Conservation (phyloP, 441 rosid species). For the Erodium chrysanthum region DNA sequence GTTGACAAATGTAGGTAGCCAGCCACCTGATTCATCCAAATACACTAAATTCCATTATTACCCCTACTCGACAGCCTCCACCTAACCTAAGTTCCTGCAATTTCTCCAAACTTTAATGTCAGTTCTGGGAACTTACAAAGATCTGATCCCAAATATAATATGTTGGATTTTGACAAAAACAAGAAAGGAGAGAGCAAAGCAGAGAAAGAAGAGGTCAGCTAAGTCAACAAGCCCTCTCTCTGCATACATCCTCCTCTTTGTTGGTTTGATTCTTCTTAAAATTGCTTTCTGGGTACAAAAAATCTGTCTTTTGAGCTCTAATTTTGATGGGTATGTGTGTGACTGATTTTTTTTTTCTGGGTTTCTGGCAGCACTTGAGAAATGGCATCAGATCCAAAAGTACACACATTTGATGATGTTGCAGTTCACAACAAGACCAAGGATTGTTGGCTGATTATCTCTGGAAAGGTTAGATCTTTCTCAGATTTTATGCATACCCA, state of each 20-base stretch:
- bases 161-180: not conserved
- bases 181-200: not conserved
- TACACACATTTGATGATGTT: slow-evolving; percentile 54
- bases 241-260: not conserved
- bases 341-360: slow-evolving; percentile 16
- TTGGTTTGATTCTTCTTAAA: not conserved
- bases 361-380: slow-evolving; percentile 19
- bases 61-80: not conserved
- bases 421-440: slow-evolving; percentile 53
- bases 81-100: not conserved
- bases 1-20: not conserved
- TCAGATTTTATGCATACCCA: not conserved
- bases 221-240: not conserved
- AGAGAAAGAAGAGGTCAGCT: not conserved
- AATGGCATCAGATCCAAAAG: slow-evolving; percentile 61
- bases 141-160: not conserved
- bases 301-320: not conserved
- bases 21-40: too few relatives aligned
- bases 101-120: not conserved
- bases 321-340: slow-evolving; percentile 2
- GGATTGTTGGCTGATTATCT: slow-evolving; percentile 74
- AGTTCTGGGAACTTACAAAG: not conserved
- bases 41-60: not conserved
- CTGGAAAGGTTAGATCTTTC: slow-evolving; percentile 65
- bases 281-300: too few relatives aligned